These are phyloP conservation scores for Rhexocercosporidium sp. DNA, from an alignment of 2,329 filamentous ascomycete genomes.

Conservation along the genomic window DNA sequence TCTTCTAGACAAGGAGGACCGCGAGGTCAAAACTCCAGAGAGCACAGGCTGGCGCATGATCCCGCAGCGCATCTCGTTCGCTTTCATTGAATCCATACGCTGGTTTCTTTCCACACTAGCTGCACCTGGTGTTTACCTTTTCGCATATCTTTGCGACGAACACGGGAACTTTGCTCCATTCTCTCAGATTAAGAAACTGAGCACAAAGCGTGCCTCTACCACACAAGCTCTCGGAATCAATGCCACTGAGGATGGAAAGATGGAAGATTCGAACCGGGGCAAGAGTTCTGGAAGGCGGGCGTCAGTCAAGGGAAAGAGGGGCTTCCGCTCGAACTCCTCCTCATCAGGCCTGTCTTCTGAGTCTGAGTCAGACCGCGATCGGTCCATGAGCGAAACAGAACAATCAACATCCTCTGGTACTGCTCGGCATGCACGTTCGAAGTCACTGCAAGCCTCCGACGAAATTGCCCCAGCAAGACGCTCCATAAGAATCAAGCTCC, in stretches of 20 bases:
- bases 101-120: constrained; percentile 80
- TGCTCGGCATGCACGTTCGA: constrained; percentile 64
- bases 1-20: constrained; percentile 55
- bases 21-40: constrained; percentile 43
- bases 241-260: constrained; percentile 29
- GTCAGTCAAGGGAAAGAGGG: constrained; percentile 26
- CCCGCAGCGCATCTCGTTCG: constrained; percentile 72
- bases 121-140: constrained; percentile 80
- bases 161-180: constrained; percentile 80
- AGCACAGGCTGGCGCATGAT: constrained; percentile 58
- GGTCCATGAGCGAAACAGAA: constrained; percentile 32
- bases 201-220: constrained; percentile 38
- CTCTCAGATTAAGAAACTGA: constrained; percentile 69
- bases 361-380: constrained; percentile 64
- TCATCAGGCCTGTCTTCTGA: constrained; percentile 70
- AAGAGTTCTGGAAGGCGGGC: constrained; percentile 28
- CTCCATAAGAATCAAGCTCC: constrained; percentile 89
- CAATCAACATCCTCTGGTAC: constrained; percentile 25
- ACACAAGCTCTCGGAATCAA: constrained; percentile 42
- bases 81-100: constrained; percentile 76
- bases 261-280: constrained; percentile 25
- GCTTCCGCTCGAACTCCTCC: constrained; percentile 45
- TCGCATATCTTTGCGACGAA: constrained; percentile 83
- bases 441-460: constrained; percentile 62
- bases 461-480: constrained; percentile 72